A percentile compares a stretch with the other conserved stretches of the same genome.
These are phyloP conservation scores for Penicillium psychrofluorescens DNA, from an alignment of 495 filamentous ascomycete genomes.

Conservation along the genomic window DNA sequence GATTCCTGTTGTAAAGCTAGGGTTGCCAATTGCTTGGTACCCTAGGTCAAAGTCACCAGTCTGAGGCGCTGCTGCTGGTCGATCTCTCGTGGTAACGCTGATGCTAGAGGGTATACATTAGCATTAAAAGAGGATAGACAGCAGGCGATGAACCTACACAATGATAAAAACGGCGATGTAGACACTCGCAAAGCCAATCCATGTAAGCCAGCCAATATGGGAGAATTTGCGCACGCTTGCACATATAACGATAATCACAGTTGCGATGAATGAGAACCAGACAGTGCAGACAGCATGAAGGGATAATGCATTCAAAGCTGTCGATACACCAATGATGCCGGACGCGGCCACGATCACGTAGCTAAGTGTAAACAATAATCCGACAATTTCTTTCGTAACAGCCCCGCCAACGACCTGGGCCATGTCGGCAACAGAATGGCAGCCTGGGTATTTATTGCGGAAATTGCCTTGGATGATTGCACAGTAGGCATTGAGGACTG, in stretches of 20 bases:
- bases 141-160: conserved; percentile 22
- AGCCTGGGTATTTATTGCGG: conserved; percentile 27
- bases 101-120: conserved; percentile 14
- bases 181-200: conserved; percentile 36
- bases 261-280: conserved; percentile 34
- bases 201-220: conserved; percentile 40
- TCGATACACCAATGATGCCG: conserved; percentile 43
- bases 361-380: conserved; percentile 36
- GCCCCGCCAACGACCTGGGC: conserved; percentile 56
- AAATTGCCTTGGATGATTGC: conserved; percentile 32
- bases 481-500: conserved; percentile 52
- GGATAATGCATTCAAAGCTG: conserved; percentile 43
- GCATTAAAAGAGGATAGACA: not conserved
- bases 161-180: conserved; percentile 43
- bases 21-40: conserved; percentile 26
- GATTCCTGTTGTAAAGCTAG: conserved; percentile 31
- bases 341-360: conserved; percentile 42
- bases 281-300: conserved; percentile 41
- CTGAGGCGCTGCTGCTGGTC: conserved; percentile 30
- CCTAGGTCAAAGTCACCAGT: conserved; percentile 39
- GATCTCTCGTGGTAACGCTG: conserved; percentile 32
- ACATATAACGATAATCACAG: conserved; percentile 57
- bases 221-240: conserved; percentile 31
- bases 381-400: conserved; percentile 35
- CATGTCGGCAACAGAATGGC: conserved; percentile 58